Percentiles rank a stretch among this genome's conserved stretches.
These are phyloP conservation scores for Fagopyrum tataricum DNA, from an alignment of 148 eudicot genomes.

Conservation along the genomic window DNA sequence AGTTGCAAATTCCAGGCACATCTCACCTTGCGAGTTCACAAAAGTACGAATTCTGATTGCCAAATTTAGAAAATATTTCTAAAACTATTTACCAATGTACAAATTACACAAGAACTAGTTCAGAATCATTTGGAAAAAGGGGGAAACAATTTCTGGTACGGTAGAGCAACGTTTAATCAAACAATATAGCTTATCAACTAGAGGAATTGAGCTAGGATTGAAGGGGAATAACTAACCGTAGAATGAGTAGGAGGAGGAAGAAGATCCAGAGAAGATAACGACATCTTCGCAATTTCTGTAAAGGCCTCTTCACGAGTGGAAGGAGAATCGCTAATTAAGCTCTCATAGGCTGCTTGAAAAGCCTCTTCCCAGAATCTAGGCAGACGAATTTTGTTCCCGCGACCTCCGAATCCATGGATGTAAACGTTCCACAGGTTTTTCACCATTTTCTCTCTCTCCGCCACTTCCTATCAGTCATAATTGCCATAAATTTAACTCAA, in stretches of 20 bases:
- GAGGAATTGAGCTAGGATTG: background rate
- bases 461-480: constrained; percentile 50
- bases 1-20: no score
- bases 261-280: constrained; percentile 43
- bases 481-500: background rate
- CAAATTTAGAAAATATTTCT: background rate
- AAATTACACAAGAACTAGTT: no score
- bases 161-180: background rate
- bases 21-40: no score
- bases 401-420: constrained; percentile 40
- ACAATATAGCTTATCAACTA: background rate
- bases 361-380: constrained; percentile 89
- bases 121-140: no score
- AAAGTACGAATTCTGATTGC: background rate
- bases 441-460: constrained; percentile 86
- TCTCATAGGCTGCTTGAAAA: constrained; percentile 86
- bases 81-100: no score
- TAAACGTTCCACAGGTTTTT: constrained; percentile 93
- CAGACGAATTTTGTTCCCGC: constrained; percentile 51
- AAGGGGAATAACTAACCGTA: background rate
- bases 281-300: constrained; percentile 88
- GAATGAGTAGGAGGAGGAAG: constrained; percentile 28
- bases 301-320: constrained; percentile 56
- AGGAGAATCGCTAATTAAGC: constrained; percentile 56
- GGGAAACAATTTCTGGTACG: no score